Conservation (phyloP, 257 asterid genomes). For the Knoxia roxburghii region DNA sequence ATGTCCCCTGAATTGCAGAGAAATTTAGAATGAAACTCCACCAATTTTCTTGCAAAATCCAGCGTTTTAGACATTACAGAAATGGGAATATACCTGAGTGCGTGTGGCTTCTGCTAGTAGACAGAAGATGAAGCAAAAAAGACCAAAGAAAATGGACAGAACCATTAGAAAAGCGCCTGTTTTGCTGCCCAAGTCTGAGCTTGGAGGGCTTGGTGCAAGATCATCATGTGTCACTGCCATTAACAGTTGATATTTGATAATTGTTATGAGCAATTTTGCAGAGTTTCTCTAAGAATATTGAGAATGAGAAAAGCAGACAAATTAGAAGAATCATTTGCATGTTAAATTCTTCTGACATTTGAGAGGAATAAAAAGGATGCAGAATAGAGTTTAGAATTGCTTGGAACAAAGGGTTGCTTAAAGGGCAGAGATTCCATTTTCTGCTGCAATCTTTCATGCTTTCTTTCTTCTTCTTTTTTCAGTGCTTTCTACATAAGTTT, state of each 20-base stretch:
- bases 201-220: conserved; percentile 53
- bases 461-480: too few relatives aligned
- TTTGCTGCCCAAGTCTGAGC: conserved; percentile 61
- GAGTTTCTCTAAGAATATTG: background rate
- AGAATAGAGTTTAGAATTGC: conserved; percentile 49
- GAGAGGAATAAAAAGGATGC: conserved; percentile 16
- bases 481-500: conserved; percentile 23
- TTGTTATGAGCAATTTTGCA: background rate
- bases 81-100: conserved; percentile 78
- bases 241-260: background rate
- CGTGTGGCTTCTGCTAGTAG: conserved; percentile 77
- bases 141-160: conserved; percentile 60
- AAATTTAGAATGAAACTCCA: background rate
- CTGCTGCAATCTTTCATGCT: conserved; percentile 12
- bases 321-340: background rate
- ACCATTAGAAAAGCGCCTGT: conserved; percentile 66
- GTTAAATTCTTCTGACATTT: background rate
- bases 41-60: too few relatives aligned
- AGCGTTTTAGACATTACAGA: too few relatives aligned
- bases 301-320: conserved; percentile 7
- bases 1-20: conserved; percentile 28
- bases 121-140: conserved; percentile 72
- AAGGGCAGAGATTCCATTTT: conserved; percentile 60
- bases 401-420: conserved; percentile 97
- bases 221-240: conserved; percentile 96